Percentiles rank a stretch among this genome's conserved stretches.
Conservation (phyloP, 129 eudicot species). For the Centrapalus pauciflorus region DNA sequence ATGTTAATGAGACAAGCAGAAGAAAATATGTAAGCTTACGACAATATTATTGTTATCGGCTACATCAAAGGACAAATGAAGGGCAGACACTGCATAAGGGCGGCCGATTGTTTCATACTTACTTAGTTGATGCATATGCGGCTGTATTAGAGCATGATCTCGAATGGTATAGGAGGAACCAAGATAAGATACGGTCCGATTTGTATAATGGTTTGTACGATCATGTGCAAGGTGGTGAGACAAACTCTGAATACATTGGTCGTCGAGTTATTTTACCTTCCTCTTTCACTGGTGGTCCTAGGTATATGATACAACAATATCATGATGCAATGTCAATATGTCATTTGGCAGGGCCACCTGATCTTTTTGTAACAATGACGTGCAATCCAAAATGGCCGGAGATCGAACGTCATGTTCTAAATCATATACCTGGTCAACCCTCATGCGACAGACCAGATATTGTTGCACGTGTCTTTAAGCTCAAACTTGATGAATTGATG, state of each 20-base stretch:
- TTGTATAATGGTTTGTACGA: neutral
- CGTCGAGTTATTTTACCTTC: neutral
- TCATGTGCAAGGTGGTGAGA: neutral
- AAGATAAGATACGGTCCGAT: neutral
- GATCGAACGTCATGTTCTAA: neutral
- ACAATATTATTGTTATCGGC: neutral
- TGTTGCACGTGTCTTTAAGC: neutral
- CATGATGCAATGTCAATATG: constrained; percentile 1
- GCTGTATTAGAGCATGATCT: neutral
- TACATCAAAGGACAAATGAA: neutral
- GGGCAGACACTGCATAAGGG: neutral
- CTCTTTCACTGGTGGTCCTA: neutral
- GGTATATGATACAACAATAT: neutral
- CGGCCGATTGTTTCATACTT: neutral
- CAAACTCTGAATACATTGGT: neutral
- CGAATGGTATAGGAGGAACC: neutral
- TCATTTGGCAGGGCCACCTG: neutral
- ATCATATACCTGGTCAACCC: neutral
- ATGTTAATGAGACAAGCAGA: neutral
- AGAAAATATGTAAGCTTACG: neutral
- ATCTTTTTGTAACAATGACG: neutral
- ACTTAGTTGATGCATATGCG: neutral
- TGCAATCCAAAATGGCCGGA: constrained; percentile 4
- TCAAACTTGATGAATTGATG: neutral
- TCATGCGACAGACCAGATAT: neutral